Evolutionary conservation across 768 basidiomycete species (phyloP).

Genomic region (Butyriboletus loyo): DNA sequence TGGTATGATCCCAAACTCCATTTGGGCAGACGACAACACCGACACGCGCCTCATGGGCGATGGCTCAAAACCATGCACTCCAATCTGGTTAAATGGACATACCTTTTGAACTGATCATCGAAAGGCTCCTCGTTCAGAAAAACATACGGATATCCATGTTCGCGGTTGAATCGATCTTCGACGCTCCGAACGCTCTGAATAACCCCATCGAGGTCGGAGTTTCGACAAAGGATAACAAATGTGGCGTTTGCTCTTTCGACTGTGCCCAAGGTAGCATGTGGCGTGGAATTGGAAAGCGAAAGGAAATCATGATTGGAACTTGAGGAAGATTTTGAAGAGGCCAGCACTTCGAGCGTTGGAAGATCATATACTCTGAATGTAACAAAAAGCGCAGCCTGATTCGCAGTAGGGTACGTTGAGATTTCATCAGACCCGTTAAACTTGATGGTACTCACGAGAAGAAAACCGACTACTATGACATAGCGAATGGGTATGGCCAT

Average conservation of each 20-base stretch:
- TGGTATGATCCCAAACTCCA: slow-evolving; percentile 59
- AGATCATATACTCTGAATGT: not conserved
- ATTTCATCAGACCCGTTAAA: too few relatives aligned
- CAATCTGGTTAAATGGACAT: not conserved
- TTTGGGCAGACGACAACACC: slow-evolving; percentile 42
- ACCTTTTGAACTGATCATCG: slow-evolving; percentile 49
- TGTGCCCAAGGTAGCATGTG: not conserved
- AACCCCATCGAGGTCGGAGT: slow-evolving; percentile 44
- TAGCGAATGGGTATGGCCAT: slow-evolving; percentile 23
- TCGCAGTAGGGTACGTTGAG: not conserved
- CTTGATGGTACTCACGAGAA: slow-evolving; percentile 19
- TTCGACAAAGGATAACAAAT: slow-evolving; percentile 54
- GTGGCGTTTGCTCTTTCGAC: slow-evolving; percentile 50
- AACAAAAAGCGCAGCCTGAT: slow-evolving; percentile 18
- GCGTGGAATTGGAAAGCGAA: not conserved
- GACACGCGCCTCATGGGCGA: slow-evolving; percentile 27
- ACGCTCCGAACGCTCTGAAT: slow-evolving; percentile 49
- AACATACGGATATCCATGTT: slow-evolving; percentile 57
- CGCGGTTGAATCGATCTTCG: slow-evolving; percentile 59
- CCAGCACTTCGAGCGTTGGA: not conserved
- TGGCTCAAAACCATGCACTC: slow-evolving; percentile 14
- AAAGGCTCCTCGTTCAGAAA: slow-evolving; percentile 66
- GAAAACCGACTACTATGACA: slow-evolving; percentile 10
- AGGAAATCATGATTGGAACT: not conserved
- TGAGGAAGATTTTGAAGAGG: not conserved